Conservation (phyloP, 768 basidiomycete genomes). For the Lenzites betulinus region DNA sequence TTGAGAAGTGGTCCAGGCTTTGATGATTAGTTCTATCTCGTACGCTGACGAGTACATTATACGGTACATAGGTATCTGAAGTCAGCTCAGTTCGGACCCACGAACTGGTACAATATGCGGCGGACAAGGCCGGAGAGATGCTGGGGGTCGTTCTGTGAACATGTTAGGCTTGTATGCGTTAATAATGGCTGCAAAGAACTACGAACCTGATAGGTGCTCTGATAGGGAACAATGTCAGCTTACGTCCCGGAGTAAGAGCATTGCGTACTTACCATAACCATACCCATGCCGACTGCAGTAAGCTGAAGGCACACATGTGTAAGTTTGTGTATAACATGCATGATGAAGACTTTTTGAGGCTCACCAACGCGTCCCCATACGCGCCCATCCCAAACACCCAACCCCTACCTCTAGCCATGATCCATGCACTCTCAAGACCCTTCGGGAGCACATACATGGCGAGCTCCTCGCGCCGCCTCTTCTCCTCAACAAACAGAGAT, state of each 20-base stretch:
- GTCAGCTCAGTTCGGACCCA: slow-evolving; percentile 65
- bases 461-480: slow-evolving; percentile 83
- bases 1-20: background rate
- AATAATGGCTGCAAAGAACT: background rate
- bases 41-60: background rate
- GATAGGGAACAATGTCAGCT: background rate
- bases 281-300: slow-evolving; percentile 80
- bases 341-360: slow-evolving; percentile 23
- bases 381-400: slow-evolving; percentile 72
- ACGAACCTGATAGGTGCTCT: slow-evolving; percentile 77
- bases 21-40: background rate
- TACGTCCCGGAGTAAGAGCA: background rate
- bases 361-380: slow-evolving; percentile 66
- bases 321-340: background rate
- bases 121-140: slow-evolving; percentile 81
- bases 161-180: background rate
- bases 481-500: slow-evolving; percentile 85
- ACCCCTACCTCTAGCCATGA: slow-evolving; percentile 71
- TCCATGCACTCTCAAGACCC: slow-evolving; percentile 89
- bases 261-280: slow-evolving; percentile 73
- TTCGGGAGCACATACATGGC: slow-evolving; percentile 93
- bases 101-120: slow-evolving; percentile 82
- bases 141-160: slow-evolving; percentile 63
- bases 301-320: slow-evolving; percentile 37
- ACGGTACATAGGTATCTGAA: background rate